Evolutionary conservation across 441 rosid species (phyloP), one percentile per base, ranked within the genome.

Genomic region (Aleurites moluccanus): DNA sequence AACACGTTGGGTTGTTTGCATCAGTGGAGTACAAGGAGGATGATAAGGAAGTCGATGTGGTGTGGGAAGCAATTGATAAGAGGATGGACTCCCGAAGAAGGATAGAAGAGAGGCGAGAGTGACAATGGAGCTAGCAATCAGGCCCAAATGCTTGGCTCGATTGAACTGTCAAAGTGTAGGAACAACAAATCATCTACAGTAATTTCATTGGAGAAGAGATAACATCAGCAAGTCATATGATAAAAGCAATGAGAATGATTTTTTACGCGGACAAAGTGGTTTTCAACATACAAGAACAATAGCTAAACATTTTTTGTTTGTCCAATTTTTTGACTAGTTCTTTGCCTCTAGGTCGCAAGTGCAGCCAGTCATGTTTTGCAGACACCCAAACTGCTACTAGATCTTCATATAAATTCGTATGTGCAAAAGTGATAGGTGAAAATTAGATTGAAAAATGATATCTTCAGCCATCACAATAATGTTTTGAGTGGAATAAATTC

Each of bases 361-460:
- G 79, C 73, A 95, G 82, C 98, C 99, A 93, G 52, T 85, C n/a
- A n/a, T n/a, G n/a, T n/a, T n/a, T n/a, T n/a, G n/a, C n/a, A n/a
- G n/a, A n/a, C n/a, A n/a, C n/a, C 91, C 99, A 95, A 76, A 95
- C 97, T 40, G 96, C 99, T 59, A 90, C 97, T 82, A 95, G 82
- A 85, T 95, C 99, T 84, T 95, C 99, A 83, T 95, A 93, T 78
- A 95, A 90, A 87, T 95, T 95, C 94, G 93, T 86, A 98, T 91
- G 87, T 81, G 82, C 62, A 75, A 66, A 73, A 62, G 57, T 23
- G n/a, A n/a, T n/a, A n/a, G n/a, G n/a, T n/a, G n/a, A n/a, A n/a
- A n/a, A n/a, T n/a, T n/a, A n/a, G n/a, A n/a, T n/a, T n/a, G n/a
- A n/a, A n/a, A n/a, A n/a, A n/a, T n/a, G n/a, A n/a, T n/a, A n/a